These are phyloP conservation scores for Penicillium decumbens DNA, from an alignment of 2,329 filamentous ascomycete genomes.

Conservation along the genomic window DNA sequence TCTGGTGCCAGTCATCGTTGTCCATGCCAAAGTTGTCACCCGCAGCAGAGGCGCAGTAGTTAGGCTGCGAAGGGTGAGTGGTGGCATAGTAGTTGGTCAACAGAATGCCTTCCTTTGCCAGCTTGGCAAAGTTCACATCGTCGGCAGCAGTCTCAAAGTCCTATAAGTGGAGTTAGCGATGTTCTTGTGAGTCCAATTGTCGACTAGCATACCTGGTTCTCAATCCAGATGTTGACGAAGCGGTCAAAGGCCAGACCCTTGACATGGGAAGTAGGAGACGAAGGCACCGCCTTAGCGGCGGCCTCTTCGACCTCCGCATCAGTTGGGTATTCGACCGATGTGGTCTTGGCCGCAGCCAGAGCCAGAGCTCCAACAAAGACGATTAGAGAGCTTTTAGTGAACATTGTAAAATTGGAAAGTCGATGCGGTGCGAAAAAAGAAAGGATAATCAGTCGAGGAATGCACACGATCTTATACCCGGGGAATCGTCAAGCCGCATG, in stretches of 20 bases:
- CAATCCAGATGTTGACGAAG: slow-evolving; percentile 68
- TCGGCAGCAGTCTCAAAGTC: slow-evolving; percentile 60
- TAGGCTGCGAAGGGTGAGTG: slow-evolving; percentile 71
- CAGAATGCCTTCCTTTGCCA: slow-evolving; percentile 52
- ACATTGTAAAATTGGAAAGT: slow-evolving; percentile 22
- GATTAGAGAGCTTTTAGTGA: slow-evolving; percentile 52
- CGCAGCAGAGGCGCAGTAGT: slow-evolving; percentile 64
- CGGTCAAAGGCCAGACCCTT: slow-evolving; percentile 69
- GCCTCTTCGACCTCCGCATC: slow-evolving; percentile 29
- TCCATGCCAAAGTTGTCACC: slow-evolving; percentile 71
- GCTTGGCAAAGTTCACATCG: slow-evolving; percentile 45
- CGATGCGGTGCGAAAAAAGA: slow-evolving; percentile 3
- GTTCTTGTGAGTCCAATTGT: slow-evolving; percentile 35
- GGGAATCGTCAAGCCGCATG: background rate
- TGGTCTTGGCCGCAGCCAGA: slow-evolving; percentile 25
- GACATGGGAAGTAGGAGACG: slow-evolving; percentile 60
- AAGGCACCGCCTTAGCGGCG: slow-evolving; percentile 57
- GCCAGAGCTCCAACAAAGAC: slow-evolving; percentile 23
- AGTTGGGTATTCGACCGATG: slow-evolving; percentile 24
- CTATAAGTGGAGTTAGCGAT: slow-evolving; percentile 24
- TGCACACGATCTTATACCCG: slow-evolving; percentile 19
- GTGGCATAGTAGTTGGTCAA: slow-evolving; percentile 58
- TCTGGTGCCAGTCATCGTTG: slow-evolving; percentile 59
- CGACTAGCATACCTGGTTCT: slow-evolving; percentile 61
- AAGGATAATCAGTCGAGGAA: slow-evolving; percentile 5